A percentile compares a stretch with the other conserved stretches of the same genome.
Evolutionary conservation across 2,329 filamentous ascomycete species (phyloP).

Genomic region (Aureobasidium sp.): DNA sequence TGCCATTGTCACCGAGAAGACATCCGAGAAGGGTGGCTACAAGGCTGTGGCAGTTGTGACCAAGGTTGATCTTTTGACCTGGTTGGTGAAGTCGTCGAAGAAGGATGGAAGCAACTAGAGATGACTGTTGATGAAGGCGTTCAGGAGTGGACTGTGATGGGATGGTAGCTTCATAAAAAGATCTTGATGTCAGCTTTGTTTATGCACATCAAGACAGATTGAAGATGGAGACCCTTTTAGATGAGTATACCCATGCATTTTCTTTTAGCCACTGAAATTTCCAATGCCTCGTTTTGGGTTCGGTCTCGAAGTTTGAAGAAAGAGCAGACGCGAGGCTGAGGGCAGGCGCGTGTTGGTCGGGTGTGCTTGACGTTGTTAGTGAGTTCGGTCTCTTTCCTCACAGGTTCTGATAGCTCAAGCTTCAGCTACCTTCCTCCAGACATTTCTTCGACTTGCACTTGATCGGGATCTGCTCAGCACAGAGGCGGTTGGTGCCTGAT

Average conservation of each 20-base stretch:
- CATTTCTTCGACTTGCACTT: background rate
- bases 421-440: background rate
- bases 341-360: background rate
- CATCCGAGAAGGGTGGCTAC: constrained; percentile 46
- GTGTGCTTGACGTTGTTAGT: background rate
- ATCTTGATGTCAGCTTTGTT: background rate
- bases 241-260: constrained; percentile 12
- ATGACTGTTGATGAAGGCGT: background rate
- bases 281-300: background rate
- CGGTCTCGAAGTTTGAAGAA: background rate
- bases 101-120: constrained; percentile 15
- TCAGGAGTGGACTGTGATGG: background rate
- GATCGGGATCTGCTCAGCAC: background rate
- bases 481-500: background rate
- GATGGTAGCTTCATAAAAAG: background rate
- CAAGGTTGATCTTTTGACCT: constrained; percentile 90
- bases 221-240: background rate
- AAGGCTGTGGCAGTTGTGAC: constrained; percentile 88
- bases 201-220: background rate
- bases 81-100: constrained; percentile 64
- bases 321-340: background rate
- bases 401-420: background rate
- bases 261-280: background rate
- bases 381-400: background rate
- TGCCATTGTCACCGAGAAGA: constrained; percentile 80